Base-by-base conservation (phyloP, 345 rosid species). In the Fremontodendron californicum region DNA sequence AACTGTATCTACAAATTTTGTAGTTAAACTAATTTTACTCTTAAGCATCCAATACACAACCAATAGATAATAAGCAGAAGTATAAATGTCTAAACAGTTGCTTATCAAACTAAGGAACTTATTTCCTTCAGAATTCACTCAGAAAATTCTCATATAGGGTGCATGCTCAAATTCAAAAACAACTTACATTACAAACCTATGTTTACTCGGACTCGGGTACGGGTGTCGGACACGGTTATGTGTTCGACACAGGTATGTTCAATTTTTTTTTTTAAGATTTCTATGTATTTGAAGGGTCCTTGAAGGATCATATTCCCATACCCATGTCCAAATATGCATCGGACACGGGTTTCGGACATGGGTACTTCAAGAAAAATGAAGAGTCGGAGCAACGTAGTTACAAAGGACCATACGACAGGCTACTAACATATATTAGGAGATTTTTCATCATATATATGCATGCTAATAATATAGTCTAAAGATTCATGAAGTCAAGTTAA, bases 401-500 rank as follows among this genome's bases (percentile, higher is more conserved):
- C 35, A 33, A 33, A 33, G 35, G 35, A 33, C 35, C 35, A 33
- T 16, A 39, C 2, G 42, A 70, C 12, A 71, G 13, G 7, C 8
- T 25, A 18, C 58, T 18, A 25, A 39, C 64, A 25, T 9, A 3
- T 73, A 48, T 6, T 21, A 57, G 46, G 35, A 58, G 63, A 54
- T 54, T 54, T 54, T 25, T 58, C 46, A 69, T 49, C 72, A 69
- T 39, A 23, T 43, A 49, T 3, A 57, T 79, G 46, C 70, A 54
- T 18, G 72, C 52, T 3, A 31, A 70, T 31, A 48, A 35, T 45
- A 55, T 6, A 68, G 45, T 71, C 23, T 29, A 21, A 65, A 48
- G 21, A 15, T 64, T 48, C 43, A 39, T 37, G 19, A 73, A 77
- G 45, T 27, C 51, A 77, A 70, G 19, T 77, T 52, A 25, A 74